Percentiles rank a stretch among this genome's conserved stretches.
phyloP scores from a whole-genome alignment of 75 land plant species.

The Selaginella moellendorffii region DNA sequence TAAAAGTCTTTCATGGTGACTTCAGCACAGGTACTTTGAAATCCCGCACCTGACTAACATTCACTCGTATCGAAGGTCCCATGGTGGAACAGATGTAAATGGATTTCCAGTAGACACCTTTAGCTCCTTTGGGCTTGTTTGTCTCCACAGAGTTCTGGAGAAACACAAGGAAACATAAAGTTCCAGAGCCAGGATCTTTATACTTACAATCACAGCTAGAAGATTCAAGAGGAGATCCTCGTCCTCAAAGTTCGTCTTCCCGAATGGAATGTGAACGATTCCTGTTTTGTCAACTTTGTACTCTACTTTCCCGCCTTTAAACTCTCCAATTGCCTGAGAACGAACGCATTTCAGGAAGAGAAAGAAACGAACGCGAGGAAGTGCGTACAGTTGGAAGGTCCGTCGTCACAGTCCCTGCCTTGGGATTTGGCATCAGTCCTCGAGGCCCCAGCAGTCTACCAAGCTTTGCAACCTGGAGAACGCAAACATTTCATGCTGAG shows the following conservation, averaged over 20 bases:
- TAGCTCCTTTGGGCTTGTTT: constrained; percentile 90
- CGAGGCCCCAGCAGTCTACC: constrained; percentile 90
- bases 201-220: constrained; percentile 52
- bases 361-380: not conserved
- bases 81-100: constrained; percentile 77
- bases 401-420: constrained; percentile 84
- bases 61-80: constrained; percentile 86
- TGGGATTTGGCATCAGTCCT: constrained; percentile 98
- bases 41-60: constrained; percentile 61
- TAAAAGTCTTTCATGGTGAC: too few species aligned
- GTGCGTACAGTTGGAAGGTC: constrained; percentile 69
- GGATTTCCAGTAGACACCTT: constrained; percentile 95
- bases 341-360: not conserved
- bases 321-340: constrained; percentile 76
- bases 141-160: constrained; percentile 56
- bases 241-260: constrained; percentile 58
- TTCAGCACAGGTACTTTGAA: constrained; percentile 39
- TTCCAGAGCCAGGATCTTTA: not conserved
- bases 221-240: constrained; percentile 76
- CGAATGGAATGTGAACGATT: constrained; percentile 90
- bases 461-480: constrained; percentile 69
- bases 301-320: constrained; percentile 91
- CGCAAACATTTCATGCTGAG: not conserved
- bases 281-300: constrained; percentile 96
- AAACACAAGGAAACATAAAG: constrained; percentile 7